A percentile compares a stretch with the other conserved stretches of the same genome.
Conservation (phyloP, 768 basidiomycete species). For the Trichaptum fuscoviolaceum region DNA sequence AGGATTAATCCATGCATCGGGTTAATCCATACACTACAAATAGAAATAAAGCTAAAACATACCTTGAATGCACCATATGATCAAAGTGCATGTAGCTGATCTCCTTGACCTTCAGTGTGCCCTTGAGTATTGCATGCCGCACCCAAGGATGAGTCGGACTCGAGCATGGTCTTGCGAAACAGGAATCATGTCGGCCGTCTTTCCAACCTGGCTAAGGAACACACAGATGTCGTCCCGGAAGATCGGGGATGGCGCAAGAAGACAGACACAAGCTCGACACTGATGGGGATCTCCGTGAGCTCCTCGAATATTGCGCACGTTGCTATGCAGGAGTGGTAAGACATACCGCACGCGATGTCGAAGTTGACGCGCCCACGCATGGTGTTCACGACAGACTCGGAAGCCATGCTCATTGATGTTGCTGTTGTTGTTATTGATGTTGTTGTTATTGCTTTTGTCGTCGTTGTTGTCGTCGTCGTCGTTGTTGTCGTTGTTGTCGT, state of each 20-base stretch:
- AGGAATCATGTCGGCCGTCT: slow-evolving; percentile 98
- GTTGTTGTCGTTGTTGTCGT: no score
- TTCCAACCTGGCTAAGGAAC: slow-evolving; percentile 95
- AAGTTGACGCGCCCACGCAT: slow-evolving; percentile 99
- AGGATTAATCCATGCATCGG: no score
- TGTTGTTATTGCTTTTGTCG: no score
- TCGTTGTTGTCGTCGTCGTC: no score
- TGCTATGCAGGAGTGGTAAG: slow-evolving; percentile 95
- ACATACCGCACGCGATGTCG: slow-evolving; percentile 97
- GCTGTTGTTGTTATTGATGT: no score
- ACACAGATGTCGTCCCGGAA: slow-evolving; percentile 98
- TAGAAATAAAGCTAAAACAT: no score
- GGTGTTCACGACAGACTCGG: slow-evolving; percentile 98
- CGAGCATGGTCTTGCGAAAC: slow-evolving; percentile 79
- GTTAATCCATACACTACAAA: no score
- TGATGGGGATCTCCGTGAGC: slow-evolving; percentile 96
- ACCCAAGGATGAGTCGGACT: slow-evolving; percentile 93
- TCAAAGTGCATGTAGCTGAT: slow-evolving; percentile 93
- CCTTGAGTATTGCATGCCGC: slow-evolving; percentile 99
- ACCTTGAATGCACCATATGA: no score
- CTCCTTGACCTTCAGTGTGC: slow-evolving; percentile 99
- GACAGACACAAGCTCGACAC: slow-evolving; percentile 94
- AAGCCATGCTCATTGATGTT: no score
- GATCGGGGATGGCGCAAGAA: slow-evolving; percentile 97
- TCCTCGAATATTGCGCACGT: slow-evolving; percentile 98